A percentile compares a stretch with the other conserved stretches of the same genome.
These are phyloP conservation scores for Arabidopsis hybrid DNA, from an alignment of 441 rosid species.

Conservation along the genomic window DNA sequence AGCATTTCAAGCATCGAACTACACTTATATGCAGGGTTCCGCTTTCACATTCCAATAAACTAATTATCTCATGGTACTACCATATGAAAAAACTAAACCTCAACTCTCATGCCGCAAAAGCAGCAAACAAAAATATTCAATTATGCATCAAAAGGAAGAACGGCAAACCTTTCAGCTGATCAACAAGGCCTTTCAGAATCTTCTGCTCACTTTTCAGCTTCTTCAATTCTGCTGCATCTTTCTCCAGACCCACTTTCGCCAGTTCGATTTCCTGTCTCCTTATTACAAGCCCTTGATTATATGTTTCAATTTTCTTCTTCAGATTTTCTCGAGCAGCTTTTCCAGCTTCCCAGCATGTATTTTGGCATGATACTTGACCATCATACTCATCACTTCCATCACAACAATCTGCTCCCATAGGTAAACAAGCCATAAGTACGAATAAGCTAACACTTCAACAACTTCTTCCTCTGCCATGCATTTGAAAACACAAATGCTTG, in stretches of 20 bases:
- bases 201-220: slow-evolving; percentile 79
- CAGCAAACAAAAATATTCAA: background rate
- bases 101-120: slow-evolving; percentile 3
- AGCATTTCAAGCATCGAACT: slow-evolving; percentile 12
- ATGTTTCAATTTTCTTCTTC: slow-evolving; percentile 70
- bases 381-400: slow-evolving; percentile 99
- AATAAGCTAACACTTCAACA: background rate
- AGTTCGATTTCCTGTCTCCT: slow-evolving; percentile 65
- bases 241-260: slow-evolving; percentile 64
- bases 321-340: slow-evolving; percentile 85
- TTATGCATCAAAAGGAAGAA: slow-evolving; percentile 8
- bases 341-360: slow-evolving; percentile 98
- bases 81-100: slow-evolving; percentile 8
- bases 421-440: slow-evolving; percentile 25
- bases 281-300: slow-evolving; percentile 68
- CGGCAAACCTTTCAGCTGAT: slow-evolving; percentile 78
- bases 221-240: slow-evolving; percentile 77
- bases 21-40: slow-evolving; percentile 13
- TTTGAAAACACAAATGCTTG: slow-evolving; percentile 4
- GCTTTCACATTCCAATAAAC: slow-evolving; percentile 14
- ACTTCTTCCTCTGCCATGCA: background rate
- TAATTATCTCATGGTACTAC: slow-evolving; percentile 9
- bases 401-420: slow-evolving; percentile 74
- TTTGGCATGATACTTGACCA: slow-evolving; percentile 70
- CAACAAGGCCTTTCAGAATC: slow-evolving; percentile 75